These are phyloP conservation scores for Omphalea diandra DNA, from an alignment of 441 rosid genomes.

Conservation along the genomic window DNA sequence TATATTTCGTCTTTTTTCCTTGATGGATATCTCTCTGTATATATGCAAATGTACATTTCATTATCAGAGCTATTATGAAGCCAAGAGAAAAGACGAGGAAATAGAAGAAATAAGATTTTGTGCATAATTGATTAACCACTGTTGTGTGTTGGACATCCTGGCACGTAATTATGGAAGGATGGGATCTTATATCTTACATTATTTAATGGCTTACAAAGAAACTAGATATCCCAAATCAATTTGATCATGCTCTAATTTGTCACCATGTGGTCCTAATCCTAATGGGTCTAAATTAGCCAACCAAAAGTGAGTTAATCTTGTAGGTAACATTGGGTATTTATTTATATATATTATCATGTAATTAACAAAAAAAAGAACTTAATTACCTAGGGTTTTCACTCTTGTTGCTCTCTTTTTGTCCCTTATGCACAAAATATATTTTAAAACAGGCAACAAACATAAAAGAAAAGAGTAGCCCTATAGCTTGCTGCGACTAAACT, in stretches of 20 bases:
- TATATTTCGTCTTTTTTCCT: slow-evolving; percentile 30
- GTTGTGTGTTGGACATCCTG: slow-evolving; percentile 35
- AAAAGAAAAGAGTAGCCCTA: neutral
- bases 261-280: slow-evolving; percentile 17
- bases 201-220: slow-evolving; percentile 20
- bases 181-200: slow-evolving; percentile 26
- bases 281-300: slow-evolving; percentile 22
- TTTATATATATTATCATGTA: slow-evolving; percentile 18
- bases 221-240: slow-evolving; percentile 31
- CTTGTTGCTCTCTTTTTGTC: slow-evolving; percentile 16
- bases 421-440: slow-evolving; percentile 14
- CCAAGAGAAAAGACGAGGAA: slow-evolving; percentile 42
- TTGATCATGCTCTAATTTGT: slow-evolving; percentile 31
- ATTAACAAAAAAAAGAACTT: neutral
- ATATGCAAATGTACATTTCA: slow-evolving; percentile 27
- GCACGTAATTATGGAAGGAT: slow-evolving; percentile 42
- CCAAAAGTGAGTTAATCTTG: slow-evolving; percentile 31
- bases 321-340: slow-evolving; percentile 10
- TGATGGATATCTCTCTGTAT: slow-evolving; percentile 4
- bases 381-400: slow-evolving; percentile 16
- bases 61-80: slow-evolving; percentile 19
- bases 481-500: too few relatives aligned
- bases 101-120: slow-evolving; percentile 38
- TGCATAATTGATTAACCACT: slow-evolving; percentile 20
- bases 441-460: slow-evolving; percentile 10